Evolutionary conservation across 164 flowering plant genomes (phyloP).

Genomic region (Vitis amurensis): DNA sequence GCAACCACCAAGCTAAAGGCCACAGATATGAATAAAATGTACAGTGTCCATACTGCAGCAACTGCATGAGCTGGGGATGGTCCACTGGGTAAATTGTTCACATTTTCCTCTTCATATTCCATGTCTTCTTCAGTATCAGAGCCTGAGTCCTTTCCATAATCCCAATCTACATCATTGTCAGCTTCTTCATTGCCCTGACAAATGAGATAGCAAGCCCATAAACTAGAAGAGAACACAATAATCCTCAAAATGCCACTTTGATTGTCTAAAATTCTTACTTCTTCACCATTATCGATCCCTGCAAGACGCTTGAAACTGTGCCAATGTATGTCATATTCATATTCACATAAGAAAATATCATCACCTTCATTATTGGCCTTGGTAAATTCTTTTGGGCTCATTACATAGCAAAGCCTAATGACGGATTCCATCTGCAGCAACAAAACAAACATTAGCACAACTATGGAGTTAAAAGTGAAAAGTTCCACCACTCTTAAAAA

Average conservation of each 20-base stretch:
- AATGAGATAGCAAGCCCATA: constrained; percentile 9
- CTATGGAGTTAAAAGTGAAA: neutral
- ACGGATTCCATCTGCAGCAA: constrained; percentile 74
- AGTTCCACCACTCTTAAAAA: neutral
- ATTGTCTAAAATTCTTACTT: constrained; percentile 37
- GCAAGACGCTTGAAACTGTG: constrained; percentile 90
- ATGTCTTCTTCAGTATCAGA: constrained; percentile 66
- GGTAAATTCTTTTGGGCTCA: constrained; percentile 76
- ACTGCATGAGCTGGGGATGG: constrained; percentile 36
- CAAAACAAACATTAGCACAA: constrained; percentile 2
- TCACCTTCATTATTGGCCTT: constrained; percentile 81
- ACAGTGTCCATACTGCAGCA: constrained; percentile 67
- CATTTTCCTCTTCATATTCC: constrained; percentile 48
- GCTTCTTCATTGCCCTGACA: constrained; percentile 53
- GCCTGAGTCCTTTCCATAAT: constrained; percentile 38
- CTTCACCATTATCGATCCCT: constrained; percentile 56
- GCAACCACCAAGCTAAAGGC: neutral
- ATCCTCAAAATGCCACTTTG: neutral
- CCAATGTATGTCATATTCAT: constrained; percentile 88
- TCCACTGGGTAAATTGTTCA: constrained; percentile 25
- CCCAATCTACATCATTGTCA: constrained; percentile 77
- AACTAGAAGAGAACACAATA: neutral
- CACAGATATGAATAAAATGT: neutral
- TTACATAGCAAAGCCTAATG: constrained; percentile 72
- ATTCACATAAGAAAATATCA: constrained; percentile 90